phyloP scores from a whole-genome alignment of 345 rosid species.

The Pelargonium nanum region DNA sequence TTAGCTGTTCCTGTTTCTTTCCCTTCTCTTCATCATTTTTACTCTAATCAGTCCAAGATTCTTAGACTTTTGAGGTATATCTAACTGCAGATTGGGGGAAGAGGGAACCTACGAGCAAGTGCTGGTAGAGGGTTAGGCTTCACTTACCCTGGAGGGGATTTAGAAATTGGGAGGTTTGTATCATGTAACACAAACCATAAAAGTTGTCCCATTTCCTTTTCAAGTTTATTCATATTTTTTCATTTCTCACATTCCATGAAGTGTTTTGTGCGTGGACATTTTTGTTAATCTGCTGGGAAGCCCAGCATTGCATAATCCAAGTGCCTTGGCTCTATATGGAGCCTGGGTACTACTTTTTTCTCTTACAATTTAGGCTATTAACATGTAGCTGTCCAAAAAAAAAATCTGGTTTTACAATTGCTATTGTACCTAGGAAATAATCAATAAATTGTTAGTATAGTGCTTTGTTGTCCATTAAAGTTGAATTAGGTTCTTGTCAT shows the following conservation, averaged over 20 bases:
- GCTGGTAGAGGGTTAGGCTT: constrained; percentile 15
- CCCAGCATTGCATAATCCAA: constrained; percentile 1
- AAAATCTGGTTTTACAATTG: neutral
- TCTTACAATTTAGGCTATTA: too few species aligned
- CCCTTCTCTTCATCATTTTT: constrained; percentile 7
- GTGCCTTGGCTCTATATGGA: too few species aligned
- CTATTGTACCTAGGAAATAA: neutral
- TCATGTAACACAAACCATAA: neutral
- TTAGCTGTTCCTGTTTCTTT: constrained; percentile 2
- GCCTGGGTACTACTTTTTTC: too few species aligned
- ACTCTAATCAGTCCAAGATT: constrained; percentile 3
- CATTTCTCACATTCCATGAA: too few species aligned
- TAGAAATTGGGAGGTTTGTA: constrained; percentile 21
- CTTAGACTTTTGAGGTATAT: constrained; percentile 11
- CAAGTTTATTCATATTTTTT: neutral
- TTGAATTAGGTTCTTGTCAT: too few species aligned
- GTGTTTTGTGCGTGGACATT: too few species aligned
- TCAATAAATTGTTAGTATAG: too few species aligned
- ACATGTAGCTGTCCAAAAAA: neutral
- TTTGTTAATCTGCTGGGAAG: neutral
- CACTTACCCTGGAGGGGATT: constrained; percentile 15
- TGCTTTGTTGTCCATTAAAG: too few species aligned
- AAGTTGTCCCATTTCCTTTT: neutral
- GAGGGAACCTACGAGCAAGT: constrained; percentile 4
- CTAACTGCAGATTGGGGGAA: constrained; percentile 20